Evolutionary conservation across 2,329 filamentous ascomycete species (phyloP).

Genomic region (Botrytis hyacinthi): DNA sequence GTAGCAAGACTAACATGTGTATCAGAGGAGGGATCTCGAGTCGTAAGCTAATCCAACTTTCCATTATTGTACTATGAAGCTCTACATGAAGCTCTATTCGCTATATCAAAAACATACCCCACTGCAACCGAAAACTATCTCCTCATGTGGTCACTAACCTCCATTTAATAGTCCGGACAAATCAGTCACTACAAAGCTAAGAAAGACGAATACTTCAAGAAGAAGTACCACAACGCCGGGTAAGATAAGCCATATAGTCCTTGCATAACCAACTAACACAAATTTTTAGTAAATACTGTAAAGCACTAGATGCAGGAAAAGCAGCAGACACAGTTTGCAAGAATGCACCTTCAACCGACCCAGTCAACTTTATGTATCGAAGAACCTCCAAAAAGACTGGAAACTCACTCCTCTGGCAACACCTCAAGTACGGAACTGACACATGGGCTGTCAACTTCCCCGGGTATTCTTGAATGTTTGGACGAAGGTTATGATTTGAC

Average conservation of each 20-base stretch:
- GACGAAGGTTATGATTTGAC: not conserved
- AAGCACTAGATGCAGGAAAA: not conserved
- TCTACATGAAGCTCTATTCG: not conserved
- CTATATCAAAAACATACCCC: too few species aligned
- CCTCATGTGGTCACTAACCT: not conserved
- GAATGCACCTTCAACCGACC: not conserved
- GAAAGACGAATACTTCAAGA: conserved; percentile 12
- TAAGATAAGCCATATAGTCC: not conserved
- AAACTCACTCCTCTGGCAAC: conserved; percentile 17
- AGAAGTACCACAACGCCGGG: conserved; percentile 5
- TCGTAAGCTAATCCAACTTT: not conserved
- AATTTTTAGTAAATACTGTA: conserved; percentile 5
- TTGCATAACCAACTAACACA: not conserved
- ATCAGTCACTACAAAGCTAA: conserved; percentile 4
- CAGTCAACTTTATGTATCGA: conserved; percentile 20
- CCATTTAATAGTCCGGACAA: not conserved
- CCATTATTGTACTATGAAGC: not conserved
- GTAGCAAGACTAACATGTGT: not conserved
- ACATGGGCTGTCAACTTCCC: conserved; percentile 18
- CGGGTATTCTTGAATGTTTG: not conserved
- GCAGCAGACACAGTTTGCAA: conserved; percentile 14
- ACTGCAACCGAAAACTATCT: not conserved
- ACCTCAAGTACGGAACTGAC: conserved; percentile 14
- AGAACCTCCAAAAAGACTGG: conserved; percentile 14
- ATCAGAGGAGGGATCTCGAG: conserved; percentile 4